Base-by-base conservation (phyloP, 2,329 filamentous ascomycete genomes). In the Fusarium torulosum region DNA sequence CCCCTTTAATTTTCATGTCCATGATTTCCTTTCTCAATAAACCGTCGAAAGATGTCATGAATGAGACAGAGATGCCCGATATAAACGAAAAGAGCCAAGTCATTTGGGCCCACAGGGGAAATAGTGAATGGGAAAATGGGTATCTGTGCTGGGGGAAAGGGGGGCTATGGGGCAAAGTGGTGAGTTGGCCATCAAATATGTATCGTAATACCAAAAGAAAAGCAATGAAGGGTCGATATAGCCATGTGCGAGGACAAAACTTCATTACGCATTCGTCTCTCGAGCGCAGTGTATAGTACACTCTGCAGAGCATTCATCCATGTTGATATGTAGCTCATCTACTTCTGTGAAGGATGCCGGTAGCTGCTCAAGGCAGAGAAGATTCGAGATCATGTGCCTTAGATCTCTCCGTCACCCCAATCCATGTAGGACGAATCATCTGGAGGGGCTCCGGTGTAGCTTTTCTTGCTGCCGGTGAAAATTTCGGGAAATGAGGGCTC, bases 331-430 rank as follows among this genome's bases (percentile, higher is more conserved):
- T 38, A 29, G 17, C 58, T 33, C 19, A 11, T 31, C 14, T 33
- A 35, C 17, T 23, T 51, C 40, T 58, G 44, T 52, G 37, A 23
- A 54, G n/a, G 33, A n/a, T 31, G 11, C 35, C 19, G 27, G 42
- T 31, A 20, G 15, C 14, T 55, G 17, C 47, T 61, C 38, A 51
- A 27, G 17, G 7, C 37, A 42, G 19, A 53, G 42, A 53, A 37
- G 27, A 29, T 37, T 49, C 29, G 19, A 35, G 25, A 33, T 37
- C 19, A 4, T 4, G 10, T 10, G 25, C n/a, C 13, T 51, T 40
- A 82, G 55, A 78, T 75, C 68, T 82, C 80, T 41, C 79, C 80
- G 15, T 81, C 78, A 6, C 70, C 67, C 20, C 54, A 61, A n/a
- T 68, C 56, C 49, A 69, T 62, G 43, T 51, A 67, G 40, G 52